Evolutionary conservation across 2,329 filamentous ascomycete genomes (phyloP).

Genomic region (Talaromyces marneffei): DNA sequence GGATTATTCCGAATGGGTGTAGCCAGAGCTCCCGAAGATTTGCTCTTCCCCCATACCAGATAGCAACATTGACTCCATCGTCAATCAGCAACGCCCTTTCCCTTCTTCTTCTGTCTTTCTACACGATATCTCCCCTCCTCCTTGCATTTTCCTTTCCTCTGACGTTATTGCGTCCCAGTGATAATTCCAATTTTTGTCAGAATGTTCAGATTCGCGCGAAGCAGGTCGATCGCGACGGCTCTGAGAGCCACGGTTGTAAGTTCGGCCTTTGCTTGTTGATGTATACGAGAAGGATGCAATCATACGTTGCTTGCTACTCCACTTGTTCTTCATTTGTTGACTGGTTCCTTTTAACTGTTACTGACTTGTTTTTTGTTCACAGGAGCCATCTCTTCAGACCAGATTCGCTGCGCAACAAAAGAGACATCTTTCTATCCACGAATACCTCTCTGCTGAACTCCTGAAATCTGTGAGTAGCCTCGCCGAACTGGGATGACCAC

Average conservation of each 20-base stretch:
- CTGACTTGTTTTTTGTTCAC: constrained; percentile 40
- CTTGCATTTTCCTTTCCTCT: not conserved
- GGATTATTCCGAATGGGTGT: constrained; percentile 13
- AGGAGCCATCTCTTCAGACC: constrained; percentile 53
- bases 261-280: constrained; percentile 19
- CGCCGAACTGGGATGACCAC: not conserved
- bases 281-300: not conserved
- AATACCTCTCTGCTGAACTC: constrained; percentile 93
- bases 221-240: constrained; percentile 72
- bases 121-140: not conserved
- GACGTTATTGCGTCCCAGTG: constrained; percentile 2
- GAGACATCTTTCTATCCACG: constrained; percentile 91
- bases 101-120: not conserved
- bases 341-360: constrained; percentile 19
- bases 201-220: constrained; percentile 87
- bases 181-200: not conserved
- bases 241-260: constrained; percentile 71
- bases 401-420: constrained; percentile 65
- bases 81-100: not conserved
- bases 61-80: not conserved
- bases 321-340: not conserved
- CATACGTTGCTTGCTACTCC: not conserved
- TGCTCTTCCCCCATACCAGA: constrained; percentile 4
- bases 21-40: constrained; percentile 7
- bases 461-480: constrained; percentile 57